These are phyloP conservation scores for Ceratobasidium sp. DNA, from an alignment of 1,284 basidiomycete species.

Conservation along the genomic window DNA sequence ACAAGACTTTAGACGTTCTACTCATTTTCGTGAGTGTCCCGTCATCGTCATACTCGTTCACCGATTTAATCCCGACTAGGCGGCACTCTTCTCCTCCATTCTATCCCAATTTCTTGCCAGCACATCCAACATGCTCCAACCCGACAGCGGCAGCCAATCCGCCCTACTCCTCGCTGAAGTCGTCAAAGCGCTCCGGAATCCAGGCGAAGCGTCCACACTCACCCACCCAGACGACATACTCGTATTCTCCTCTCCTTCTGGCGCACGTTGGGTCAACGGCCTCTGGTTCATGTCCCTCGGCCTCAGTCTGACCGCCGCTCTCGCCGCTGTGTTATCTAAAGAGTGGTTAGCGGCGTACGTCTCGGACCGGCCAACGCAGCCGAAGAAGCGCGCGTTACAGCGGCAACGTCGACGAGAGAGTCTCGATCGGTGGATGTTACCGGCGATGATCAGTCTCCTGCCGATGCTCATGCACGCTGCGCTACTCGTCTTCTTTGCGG, in stretches of 20 bases:
- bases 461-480: conserved; percentile 36
- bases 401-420: conserved; percentile 39
- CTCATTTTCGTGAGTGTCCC: conserved; percentile 41
- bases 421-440: conserved; percentile 38
- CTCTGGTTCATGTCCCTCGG: conserved; percentile 41
- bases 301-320: conserved; percentile 27
- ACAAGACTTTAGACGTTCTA: conserved; percentile 39
- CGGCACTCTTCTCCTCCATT: conserved; percentile 31
- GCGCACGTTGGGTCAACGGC: conserved; percentile 38
- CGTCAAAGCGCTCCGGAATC: conserved; percentile 17
- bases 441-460: conserved; percentile 26
- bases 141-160: conserved; percentile 24
- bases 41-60: background rate
- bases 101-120: conserved; percentile 33
- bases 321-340: conserved; percentile 33
- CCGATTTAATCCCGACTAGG: conserved; percentile 8
- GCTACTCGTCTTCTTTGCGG: conserved; percentile 32
- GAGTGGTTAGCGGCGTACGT: conserved; percentile 39
- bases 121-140: conserved; percentile 35
- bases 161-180: conserved; percentile 27
- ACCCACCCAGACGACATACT: conserved; percentile 16
- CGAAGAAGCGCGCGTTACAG: conserved; percentile 33
- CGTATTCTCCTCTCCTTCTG: conserved; percentile 10
- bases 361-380: conserved; percentile 36
- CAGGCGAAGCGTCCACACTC: background rate